Base-by-base conservation (phyloP, 2,329 filamentous ascomycete genomes). In the Ophiobolus disseminans region DNA sequence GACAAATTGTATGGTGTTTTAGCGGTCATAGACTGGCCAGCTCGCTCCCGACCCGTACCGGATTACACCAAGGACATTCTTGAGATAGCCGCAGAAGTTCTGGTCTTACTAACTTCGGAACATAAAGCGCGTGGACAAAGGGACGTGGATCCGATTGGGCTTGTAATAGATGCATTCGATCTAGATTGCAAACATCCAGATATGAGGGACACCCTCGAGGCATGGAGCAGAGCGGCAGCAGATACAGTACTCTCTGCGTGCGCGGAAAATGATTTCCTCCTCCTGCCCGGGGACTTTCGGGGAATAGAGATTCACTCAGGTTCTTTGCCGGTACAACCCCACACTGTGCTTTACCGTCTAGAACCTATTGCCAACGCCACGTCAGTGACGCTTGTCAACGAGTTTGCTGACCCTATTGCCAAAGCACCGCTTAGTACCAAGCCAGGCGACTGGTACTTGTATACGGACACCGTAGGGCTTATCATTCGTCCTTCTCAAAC, bases 1-100 rank as follows among this genome's bases (percentile, higher is more conserved):
- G 41, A 44, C 16, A 44, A 28, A 16, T n/a, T 37, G 13, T 44
- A 37, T 14, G 41, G 41, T 9, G 30, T 44, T 9, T 14, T 44
- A 9, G 17, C 20, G 2, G 7, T 35, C 11, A 21, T 42, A 2
- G 19, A 35, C 3, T 42, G 40, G 40, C 13, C 9, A 9, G 2
- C 30, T 2, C 0, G 11, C 7, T 3, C 5, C n/a, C 10, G 9
- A 7, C 40, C 20, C 6, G 3, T 3, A 3, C 40, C 40, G 4
- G n/a, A 42, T 11, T 35, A 42, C 20, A 10, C 9, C 2, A 42
- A 34, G 20, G 9, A 17, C 14, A 4, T 2, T 19, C 11, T 35
- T 23, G 14, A 35, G 10, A 10, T 42, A 16, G 28, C 20, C 17
- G 5, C 19, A 2, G 19, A 34, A 10, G 19, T 19, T 19, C 23